A percentile compares a stretch with the other conserved stretches of the same genome.
Evolutionary conservation across 768 basidiomycete genomes (phyloP).

Genomic region (Phanerodontia chrysosporium): DNA sequence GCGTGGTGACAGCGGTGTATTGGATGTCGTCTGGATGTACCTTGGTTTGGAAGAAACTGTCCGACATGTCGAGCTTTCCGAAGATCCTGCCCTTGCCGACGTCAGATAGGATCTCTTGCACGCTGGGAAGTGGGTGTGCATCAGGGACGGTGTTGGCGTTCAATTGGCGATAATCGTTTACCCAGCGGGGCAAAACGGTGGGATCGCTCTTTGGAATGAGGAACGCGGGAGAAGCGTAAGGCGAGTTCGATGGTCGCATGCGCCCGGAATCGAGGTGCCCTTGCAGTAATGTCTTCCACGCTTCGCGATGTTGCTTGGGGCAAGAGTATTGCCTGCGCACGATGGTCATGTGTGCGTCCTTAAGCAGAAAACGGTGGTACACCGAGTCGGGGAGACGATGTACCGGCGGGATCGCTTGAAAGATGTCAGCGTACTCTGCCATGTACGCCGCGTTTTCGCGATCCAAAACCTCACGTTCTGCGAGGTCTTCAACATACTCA

Average conservation of each 20-base stretch:
- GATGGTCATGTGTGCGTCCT: conserved; percentile 16
- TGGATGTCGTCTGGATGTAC: no score
- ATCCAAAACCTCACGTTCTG: no score
- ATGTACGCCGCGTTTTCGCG: no score
- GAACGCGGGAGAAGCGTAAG: conserved; percentile 12
- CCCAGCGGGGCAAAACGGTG: conserved; percentile 19
- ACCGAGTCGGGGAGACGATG: conserved; percentile 14
- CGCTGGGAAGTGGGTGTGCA: conserved; percentile 10
- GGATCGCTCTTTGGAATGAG: conserved; percentile 34
- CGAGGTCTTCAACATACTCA: no score
- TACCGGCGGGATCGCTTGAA: conserved; percentile 22
- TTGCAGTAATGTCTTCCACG: conserved; percentile 30
- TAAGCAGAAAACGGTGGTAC: conserved; percentile 14
- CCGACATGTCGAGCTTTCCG: no score
- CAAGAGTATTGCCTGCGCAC: conserved; percentile 26
- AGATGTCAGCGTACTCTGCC: conserved; percentile 12
- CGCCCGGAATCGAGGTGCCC: conserved; percentile 31
- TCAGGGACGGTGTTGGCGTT: conserved; percentile 19
- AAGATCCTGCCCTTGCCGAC: conserved; percentile 31
- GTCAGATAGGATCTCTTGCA: conserved; percentile 22
- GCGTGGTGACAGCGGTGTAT: no score
- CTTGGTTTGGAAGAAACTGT: no score
- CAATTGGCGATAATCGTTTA: conserved; percentile 17
- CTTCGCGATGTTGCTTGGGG: conserved; percentile 29
- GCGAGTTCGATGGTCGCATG: not conserved